Evolutionary conservation across 2,329 filamentous ascomycete species (phyloP).

Genomic region (Alternaria triticina): DNA sequence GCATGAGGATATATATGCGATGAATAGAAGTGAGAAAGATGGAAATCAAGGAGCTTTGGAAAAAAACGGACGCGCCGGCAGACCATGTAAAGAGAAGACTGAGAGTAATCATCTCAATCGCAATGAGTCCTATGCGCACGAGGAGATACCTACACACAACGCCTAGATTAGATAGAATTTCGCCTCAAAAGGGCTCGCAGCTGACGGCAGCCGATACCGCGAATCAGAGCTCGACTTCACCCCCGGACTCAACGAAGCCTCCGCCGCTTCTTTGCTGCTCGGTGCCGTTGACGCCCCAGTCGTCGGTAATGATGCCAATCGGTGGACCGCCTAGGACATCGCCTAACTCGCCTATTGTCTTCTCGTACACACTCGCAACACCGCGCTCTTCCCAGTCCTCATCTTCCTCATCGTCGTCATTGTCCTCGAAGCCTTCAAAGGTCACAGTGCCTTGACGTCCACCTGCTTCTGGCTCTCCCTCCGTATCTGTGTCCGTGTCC

Average conservation of each 20-base stretch:
- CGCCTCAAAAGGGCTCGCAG: not conserved
- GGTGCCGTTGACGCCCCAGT: conserved; percentile 24
- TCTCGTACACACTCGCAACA: conserved; percentile 75
- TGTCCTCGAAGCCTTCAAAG: conserved; percentile 51
- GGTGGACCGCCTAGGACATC: conserved; percentile 64
- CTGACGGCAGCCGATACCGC: not conserved
- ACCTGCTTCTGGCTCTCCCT: conserved; percentile 27
- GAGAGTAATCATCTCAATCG: not conserved
- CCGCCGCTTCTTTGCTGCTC: conserved; percentile 16
- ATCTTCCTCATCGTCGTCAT: conserved; percentile 52
- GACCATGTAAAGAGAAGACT: not conserved
- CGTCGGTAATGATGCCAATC: conserved; percentile 57
- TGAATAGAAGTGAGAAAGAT: not conserved
- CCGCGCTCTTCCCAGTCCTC: conserved; percentile 38
- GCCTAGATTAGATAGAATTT: not conserved
- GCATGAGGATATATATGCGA: not conserved
- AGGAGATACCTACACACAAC: not conserved
- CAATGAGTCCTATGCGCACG: not conserved
- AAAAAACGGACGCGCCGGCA: not conserved
- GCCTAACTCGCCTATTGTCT: conserved; percentile 76
- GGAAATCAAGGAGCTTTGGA: not conserved
- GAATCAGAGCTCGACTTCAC: conserved; percentile 16
- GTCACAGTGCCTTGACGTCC: conserved; percentile 29
- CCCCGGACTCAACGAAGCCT: conserved; percentile 21
- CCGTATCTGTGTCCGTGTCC: conserved; percentile 49